Evolutionary conservation across 164 flowering plant genomes (phyloP).

Genomic region (Buxus sempervirens): DNA sequence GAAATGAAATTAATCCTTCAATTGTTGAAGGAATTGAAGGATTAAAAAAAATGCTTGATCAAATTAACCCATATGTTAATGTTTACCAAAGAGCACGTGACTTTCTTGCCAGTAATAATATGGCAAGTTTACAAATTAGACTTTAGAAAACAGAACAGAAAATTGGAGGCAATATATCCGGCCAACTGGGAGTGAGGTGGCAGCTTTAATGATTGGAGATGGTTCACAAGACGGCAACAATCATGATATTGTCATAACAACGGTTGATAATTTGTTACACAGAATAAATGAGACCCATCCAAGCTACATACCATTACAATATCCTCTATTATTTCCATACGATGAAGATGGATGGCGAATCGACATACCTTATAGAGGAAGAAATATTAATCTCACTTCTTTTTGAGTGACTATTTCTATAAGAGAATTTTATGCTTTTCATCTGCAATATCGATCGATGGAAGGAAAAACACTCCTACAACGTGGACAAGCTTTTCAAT

Average conservation of each 20-base stretch:
- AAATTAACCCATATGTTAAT: conserved; percentile 1
- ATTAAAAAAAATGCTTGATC: not conserved
- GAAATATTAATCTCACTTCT: not conserved
- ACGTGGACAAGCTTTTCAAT: conserved; percentile 1
- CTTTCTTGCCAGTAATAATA: not conserved
- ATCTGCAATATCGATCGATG: not conserved
- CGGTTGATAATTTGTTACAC: not conserved
- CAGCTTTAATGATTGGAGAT: conserved; percentile 1
- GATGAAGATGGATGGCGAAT: conserved; percentile 8
- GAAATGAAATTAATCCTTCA: not conserved
- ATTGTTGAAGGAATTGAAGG: not conserved
- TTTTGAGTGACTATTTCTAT: not conserved
- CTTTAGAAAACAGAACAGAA: not conserved
- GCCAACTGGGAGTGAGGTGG: conserved; percentile 1
- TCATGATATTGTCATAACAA: not conserved
- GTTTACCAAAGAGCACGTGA: conserved; percentile 6
- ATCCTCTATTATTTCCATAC: conserved; percentile 8
- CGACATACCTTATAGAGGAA: not conserved
- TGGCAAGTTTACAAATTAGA: not conserved
- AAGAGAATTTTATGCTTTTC: conserved; percentile 5
- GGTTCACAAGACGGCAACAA: not conserved
- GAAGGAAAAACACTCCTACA: not conserved
- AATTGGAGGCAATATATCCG: conserved; percentile 7
- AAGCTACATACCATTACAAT: conserved; percentile 9
- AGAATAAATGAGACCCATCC: conserved; percentile 10